phyloP scores from a whole-genome alignment of 257 asterid species.

The Solanum bulbocastanum region DNA sequence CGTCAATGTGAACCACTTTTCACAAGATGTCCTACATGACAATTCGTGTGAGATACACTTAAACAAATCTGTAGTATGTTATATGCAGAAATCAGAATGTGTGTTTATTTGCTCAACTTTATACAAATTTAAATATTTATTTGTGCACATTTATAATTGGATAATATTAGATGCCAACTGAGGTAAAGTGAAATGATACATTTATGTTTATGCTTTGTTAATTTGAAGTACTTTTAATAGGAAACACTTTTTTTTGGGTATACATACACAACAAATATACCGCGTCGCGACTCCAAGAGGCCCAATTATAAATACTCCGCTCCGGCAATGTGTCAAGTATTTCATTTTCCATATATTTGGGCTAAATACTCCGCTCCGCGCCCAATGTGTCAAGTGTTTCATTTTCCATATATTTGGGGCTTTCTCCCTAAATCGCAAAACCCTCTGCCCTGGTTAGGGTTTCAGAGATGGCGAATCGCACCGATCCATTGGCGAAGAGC shows the following conservation, averaged over 20 bases:
- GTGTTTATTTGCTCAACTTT: too few relatives aligned
- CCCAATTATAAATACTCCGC: neutral
- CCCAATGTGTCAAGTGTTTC: neutral
- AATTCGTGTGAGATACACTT: too few relatives aligned
- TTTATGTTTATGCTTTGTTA: neutral
- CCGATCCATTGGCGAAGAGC: conserved; percentile 86
- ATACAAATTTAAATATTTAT: neutral
- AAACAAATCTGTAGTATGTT: too few relatives aligned
- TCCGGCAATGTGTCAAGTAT: too few relatives aligned
- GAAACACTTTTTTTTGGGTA: neutral
- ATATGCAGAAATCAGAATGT: too few relatives aligned
- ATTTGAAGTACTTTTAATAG: neutral
- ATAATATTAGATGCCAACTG: neutral
- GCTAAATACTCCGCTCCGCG: neutral
- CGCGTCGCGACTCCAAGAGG: neutral
- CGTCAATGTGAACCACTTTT: neutral
- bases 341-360: neutral
- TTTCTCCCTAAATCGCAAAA: neutral
- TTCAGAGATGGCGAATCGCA: conserved; percentile 68
- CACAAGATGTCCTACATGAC: too few relatives aligned
- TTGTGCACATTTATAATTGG: too few relatives aligned
- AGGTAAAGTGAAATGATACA: neutral
- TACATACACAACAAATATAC: neutral
- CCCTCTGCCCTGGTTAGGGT: neutral
- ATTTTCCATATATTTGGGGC: neutral